These are phyloP conservation scores for Aegilops longissima DNA, from an alignment of 176 grass and related monocot genomes.

Conservation along the genomic window DNA sequence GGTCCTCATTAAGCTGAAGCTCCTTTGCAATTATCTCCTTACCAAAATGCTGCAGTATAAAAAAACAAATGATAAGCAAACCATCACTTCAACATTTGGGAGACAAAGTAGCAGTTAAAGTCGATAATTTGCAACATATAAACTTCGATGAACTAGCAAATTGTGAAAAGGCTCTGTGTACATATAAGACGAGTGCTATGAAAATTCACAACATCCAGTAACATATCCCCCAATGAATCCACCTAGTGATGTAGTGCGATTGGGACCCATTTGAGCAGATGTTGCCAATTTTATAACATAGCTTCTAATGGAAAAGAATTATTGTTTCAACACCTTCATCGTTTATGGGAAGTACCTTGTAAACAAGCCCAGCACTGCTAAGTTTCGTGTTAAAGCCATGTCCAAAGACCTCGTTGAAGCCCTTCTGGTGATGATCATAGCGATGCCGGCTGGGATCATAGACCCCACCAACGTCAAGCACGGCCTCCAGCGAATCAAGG, in stretches of 20 bases:
- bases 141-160: neutral
- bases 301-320: neutral
- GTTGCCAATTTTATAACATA: neutral
- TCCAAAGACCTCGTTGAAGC: slow-evolving; percentile 87
- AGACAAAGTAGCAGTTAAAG: neutral
- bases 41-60: slow-evolving; percentile 73
- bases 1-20: slow-evolving; percentile 71
- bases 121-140: neutral
- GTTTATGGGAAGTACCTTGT: slow-evolving; percentile 56
- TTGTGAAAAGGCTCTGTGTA: neutral
- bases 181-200: neutral
- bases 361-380: slow-evolving; percentile 97
- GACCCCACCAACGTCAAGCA: slow-evolving; percentile 95
- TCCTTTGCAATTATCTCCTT: slow-evolving; percentile 98
- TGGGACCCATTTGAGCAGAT: neutral
- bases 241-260: neutral
- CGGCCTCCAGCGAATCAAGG: slow-evolving; percentile 80
- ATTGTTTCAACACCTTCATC: neutral
- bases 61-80: slow-evolving; percentile 1
- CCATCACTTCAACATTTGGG: neutral
- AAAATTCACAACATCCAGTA: neutral
- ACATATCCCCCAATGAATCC: neutral
- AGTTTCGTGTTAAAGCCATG: slow-evolving; percentile 97
- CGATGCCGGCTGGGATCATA: slow-evolving; percentile 80
- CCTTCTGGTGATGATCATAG: slow-evolving; percentile 99